A percentile compares a stretch with the other conserved stretches of the same genome.
These are phyloP conservation scores for Xerocomus tenax DNA, from an alignment of 1,284 basidiomycete genomes.

Conservation along the genomic window DNA sequence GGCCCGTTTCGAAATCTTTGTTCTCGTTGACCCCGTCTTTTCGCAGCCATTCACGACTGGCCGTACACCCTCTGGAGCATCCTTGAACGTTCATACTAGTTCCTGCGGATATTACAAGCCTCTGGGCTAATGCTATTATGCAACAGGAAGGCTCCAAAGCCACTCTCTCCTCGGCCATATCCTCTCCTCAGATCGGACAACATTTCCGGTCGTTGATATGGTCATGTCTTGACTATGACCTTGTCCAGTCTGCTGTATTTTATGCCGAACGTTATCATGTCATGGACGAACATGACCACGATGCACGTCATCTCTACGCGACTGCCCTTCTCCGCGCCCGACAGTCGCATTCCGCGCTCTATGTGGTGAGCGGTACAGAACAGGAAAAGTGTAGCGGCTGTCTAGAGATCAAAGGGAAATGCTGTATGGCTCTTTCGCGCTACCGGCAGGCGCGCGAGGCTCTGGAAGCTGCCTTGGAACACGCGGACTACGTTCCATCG, in stretches of 20 bases:
- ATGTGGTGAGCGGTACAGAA: conserved; percentile 54
- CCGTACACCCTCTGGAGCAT: conserved; percentile 2
- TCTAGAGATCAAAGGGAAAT: conserved; percentile 70
- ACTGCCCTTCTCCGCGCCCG: conserved; percentile 64
- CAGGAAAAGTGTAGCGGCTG: conserved; percentile 65
- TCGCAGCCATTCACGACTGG: conserved; percentile 12
- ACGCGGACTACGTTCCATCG: conserved; percentile 44
- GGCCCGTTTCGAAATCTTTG: conserved; percentile 22
- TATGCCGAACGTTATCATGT: conserved; percentile 74
- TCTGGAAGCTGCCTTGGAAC: conserved; percentile 51
- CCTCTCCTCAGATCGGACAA: conserved; percentile 48
- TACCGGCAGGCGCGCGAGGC: conserved; percentile 66
- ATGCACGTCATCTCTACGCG: conserved; percentile 78
- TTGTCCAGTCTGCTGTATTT: conserved; percentile 68
- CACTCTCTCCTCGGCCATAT: conserved; percentile 33
- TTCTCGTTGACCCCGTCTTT: conserved; percentile 8
- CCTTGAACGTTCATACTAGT: conserved; percentile 14
- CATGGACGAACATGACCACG: conserved; percentile 61
- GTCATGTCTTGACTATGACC: conserved; percentile 70
- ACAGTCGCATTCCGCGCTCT: conserved; percentile 70
- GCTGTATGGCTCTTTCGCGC: conserved; percentile 63
- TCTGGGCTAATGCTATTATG: conserved; percentile 37
- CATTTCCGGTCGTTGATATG: conserved; percentile 64
- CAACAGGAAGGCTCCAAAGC: conserved; percentile 38
- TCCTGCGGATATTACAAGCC: conserved; percentile 20